Evolutionary conservation across 2,329 filamentous ascomycete species (phyloP).

Genomic region (Pseudogymnoascus sp.): DNA sequence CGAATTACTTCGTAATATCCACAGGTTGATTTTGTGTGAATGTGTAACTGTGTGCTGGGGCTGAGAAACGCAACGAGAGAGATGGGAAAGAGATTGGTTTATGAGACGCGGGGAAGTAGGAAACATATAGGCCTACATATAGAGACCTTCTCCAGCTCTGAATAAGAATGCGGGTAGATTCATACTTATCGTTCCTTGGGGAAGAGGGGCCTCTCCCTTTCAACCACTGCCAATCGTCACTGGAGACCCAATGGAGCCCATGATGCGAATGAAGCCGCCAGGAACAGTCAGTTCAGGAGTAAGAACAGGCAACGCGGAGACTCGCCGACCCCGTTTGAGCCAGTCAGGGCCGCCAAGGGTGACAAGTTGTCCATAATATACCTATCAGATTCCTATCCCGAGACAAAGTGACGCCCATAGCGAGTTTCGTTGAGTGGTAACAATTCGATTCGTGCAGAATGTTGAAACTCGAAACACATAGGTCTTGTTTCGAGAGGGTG

Average conservation of each 20-base stretch:
- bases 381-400: not conserved
- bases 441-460: not conserved
- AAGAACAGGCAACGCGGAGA: not conserved
- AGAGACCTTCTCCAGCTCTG: not conserved
- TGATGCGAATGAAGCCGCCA: not conserved
- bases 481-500: not conserved
- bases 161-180: not conserved
- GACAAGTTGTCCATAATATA: not conserved
- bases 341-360: not conserved
- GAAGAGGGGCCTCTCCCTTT: not conserved
- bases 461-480: constrained; percentile 4
- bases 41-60: not conserved
- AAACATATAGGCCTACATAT: constrained; percentile 3
- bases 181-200: not conserved
- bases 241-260: not conserved
- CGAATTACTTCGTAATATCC: not conserved
- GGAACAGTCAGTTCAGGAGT: constrained; percentile 2
- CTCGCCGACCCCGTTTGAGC: not conserved
- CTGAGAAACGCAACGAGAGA: not conserved
- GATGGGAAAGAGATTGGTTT: not conserved
- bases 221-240: not conserved
- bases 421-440: not conserved
- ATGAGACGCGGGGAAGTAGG: not conserved
- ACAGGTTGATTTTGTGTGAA: not conserved
- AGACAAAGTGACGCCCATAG: constrained; percentile 1